Evolutionary conservation across 2,329 filamentous ascomycete genomes (phyloP).

Genomic region (Apiospora pterosperma): DNA sequence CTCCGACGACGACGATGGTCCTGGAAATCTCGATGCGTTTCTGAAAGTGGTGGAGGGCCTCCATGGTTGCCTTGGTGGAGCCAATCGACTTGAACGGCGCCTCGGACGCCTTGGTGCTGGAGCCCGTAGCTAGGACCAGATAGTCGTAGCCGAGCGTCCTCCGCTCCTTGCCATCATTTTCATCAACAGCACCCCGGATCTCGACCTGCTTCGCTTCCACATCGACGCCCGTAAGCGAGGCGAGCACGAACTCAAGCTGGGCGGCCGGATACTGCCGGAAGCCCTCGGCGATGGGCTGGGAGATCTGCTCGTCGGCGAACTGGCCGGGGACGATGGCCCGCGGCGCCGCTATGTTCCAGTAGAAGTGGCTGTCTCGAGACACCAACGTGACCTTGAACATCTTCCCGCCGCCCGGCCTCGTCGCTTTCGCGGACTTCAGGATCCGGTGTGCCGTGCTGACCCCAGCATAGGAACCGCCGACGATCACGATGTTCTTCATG

Average conservation of each 20-base stretch:
- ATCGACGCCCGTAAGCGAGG: constrained; percentile 42
- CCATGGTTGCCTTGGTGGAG: constrained; percentile 39
- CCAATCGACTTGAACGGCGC: constrained; percentile 49
- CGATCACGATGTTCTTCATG: constrained; percentile 26
- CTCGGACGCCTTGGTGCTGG: constrained; percentile 32
- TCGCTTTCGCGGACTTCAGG: constrained; percentile 19
- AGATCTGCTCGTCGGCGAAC: constrained; percentile 38
- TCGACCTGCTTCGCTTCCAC: constrained; percentile 36
- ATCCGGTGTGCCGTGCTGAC: constrained; percentile 26
- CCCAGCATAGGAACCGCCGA: constrained; percentile 27
- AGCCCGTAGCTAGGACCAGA: constrained; percentile 53
- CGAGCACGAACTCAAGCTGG: constrained; percentile 51
- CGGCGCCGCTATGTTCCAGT: constrained; percentile 46
- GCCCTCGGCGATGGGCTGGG: constrained; percentile 41
- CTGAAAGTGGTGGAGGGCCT: constrained; percentile 33
- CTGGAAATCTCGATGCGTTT: constrained; percentile 37
- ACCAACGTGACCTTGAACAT: constrained; percentile 43
- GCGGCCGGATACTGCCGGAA: constrained; percentile 31
- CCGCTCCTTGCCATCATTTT: constrained; percentile 26
- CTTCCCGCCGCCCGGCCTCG: constrained; percentile 30
- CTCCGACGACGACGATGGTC: constrained; percentile 49
- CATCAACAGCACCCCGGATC: constrained; percentile 24
- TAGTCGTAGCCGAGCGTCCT: constrained; percentile 44
- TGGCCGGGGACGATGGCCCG: constrained; percentile 46
- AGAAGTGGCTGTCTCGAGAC: constrained; percentile 44